phyloP scores from a whole-genome alignment of 441 rosid species.

The Iberis amara region DNA sequence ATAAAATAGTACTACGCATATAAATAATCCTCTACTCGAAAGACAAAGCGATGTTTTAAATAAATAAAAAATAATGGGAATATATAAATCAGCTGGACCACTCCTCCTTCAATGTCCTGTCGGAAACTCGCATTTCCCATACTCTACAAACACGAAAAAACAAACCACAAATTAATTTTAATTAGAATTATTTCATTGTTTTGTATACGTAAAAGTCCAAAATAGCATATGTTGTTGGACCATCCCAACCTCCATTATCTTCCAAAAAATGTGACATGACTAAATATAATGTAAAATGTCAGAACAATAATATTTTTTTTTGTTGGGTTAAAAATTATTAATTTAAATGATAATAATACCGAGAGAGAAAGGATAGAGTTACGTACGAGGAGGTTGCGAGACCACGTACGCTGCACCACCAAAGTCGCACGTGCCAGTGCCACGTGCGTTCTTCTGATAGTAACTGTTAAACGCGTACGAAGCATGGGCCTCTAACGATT shows the following conservation, averaged over 20 bases:
- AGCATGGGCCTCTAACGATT: constrained; percentile 47
- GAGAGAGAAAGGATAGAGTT: background rate
- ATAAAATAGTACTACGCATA: constrained; percentile 15
- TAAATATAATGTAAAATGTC: no score
- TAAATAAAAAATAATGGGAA: constrained; percentile 1
- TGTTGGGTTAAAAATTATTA: no score
- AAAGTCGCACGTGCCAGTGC: constrained; percentile 45
- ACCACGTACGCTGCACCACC: constrained; percentile 47
- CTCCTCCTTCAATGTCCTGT: constrained; percentile 1
- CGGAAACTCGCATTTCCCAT: constrained; percentile 21
- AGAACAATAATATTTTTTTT: no score
- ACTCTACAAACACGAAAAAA: background rate
- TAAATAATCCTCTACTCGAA: constrained; percentile 19
- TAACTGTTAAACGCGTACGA: constrained; percentile 60
- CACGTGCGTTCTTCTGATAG: constrained; percentile 46
- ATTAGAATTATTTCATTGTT: no score
- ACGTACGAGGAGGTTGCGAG: constrained; percentile 63
- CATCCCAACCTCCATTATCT: no score
- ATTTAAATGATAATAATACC: background rate
- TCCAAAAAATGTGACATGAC: no score
- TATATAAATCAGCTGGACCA: constrained; percentile 9
- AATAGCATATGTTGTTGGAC: no score
- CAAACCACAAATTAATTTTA: no score
- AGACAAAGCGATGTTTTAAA: constrained; percentile 19
- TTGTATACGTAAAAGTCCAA: no score